These are phyloP conservation scores for Hypoxylon lienhwacheense DNA, from an alignment of 495 filamentous ascomycete genomes.

Conservation along the genomic window DNA sequence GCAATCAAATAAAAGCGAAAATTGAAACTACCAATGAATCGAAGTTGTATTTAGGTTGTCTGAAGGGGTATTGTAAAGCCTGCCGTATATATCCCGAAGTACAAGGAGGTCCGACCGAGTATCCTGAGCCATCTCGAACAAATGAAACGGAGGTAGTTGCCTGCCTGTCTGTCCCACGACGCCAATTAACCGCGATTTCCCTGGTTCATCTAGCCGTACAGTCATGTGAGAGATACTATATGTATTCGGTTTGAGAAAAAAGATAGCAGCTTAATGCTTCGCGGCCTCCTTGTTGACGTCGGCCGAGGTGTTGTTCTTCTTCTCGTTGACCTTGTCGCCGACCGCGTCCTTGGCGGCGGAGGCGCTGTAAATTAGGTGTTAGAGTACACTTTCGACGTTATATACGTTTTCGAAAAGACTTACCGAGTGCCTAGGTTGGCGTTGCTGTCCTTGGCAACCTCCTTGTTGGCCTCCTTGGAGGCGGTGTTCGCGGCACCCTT, in stretches of 20 bases:
- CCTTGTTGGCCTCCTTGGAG: constrained; percentile 70
- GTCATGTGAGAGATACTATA: constrained; percentile 16
- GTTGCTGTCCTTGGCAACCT: constrained; percentile 62
- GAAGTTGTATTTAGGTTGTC: constrained; percentile 39
- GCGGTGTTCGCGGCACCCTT: constrained; percentile 50
- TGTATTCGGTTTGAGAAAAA: constrained; percentile 1
- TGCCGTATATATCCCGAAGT: constrained; percentile 8
- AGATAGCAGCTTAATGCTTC: constrained; percentile 52
- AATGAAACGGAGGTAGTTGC: constrained; percentile 23
- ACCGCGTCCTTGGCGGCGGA: constrained; percentile 59
- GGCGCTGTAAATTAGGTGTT: constrained; percentile 41
- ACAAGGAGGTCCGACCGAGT: constrained; percentile 22
- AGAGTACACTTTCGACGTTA: neutral
- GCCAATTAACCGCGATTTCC: constrained; percentile 8
- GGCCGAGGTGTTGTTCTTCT: constrained; percentile 55
- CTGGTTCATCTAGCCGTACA: constrained; percentile 33
- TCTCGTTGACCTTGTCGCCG: constrained; percentile 60
- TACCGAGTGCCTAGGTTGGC: constrained; percentile 55
- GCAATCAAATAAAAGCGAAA: no score
- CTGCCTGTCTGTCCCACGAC: constrained; percentile 18
- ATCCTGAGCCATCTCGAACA: constrained; percentile 29
- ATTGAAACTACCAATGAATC: constrained; percentile 25
- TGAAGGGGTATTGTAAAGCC: constrained; percentile 41
- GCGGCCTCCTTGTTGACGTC: constrained; percentile 60
- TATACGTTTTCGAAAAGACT: constrained; percentile 15